These are phyloP conservation scores for Pichia sp. DNA, from an alignment of 1,139 yeast species.

Conservation along the genomic window DNA sequence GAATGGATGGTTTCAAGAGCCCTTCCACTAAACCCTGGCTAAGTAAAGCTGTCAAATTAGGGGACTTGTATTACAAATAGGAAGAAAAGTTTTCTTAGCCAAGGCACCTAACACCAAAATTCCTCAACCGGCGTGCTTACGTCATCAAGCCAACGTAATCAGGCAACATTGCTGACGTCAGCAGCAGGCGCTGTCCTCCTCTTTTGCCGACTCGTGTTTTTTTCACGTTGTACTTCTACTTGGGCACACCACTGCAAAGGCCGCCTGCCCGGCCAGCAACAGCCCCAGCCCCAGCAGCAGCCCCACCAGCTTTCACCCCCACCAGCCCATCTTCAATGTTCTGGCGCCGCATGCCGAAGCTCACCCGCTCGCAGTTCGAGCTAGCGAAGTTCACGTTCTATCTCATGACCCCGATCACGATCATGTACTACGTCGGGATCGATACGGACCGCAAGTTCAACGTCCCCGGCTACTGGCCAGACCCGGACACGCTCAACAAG, in stretches of 20 bases:
- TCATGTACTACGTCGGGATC: conserved; percentile 89
- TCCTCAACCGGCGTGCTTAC: not conserved
- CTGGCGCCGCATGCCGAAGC: conserved; percentile 19
- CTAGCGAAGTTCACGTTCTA: conserved; percentile 68
- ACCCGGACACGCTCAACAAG: conserved; percentile 83
- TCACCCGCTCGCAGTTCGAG: conserved; percentile 34
- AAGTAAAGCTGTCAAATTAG: not conserved
- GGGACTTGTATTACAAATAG: not conserved
- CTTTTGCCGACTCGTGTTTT: too few relatives aligned
- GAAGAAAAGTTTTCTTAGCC: not conserved
- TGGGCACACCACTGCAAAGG: too few relatives aligned
- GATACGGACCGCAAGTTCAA: conserved; percentile 86
- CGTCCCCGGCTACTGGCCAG: conserved; percentile 97
- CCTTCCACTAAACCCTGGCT: too few relatives aligned
- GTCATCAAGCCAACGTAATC: not conserved
- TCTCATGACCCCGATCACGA: conserved; percentile 76
- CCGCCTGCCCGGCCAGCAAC: too few relatives aligned
- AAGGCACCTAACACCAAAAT: not conserved
- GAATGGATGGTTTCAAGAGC: not conserved
- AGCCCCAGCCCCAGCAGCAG: too few relatives aligned
- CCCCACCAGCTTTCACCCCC: too few relatives aligned
- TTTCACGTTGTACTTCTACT: too few relatives aligned
- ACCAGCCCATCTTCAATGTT: not conserved
- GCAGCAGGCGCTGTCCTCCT: too few relatives aligned
- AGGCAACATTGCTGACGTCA: too few relatives aligned